Conservation (phyloP, 2,329 filamentous ascomycete species). For the Aspergillus thermomutatus region DNA sequence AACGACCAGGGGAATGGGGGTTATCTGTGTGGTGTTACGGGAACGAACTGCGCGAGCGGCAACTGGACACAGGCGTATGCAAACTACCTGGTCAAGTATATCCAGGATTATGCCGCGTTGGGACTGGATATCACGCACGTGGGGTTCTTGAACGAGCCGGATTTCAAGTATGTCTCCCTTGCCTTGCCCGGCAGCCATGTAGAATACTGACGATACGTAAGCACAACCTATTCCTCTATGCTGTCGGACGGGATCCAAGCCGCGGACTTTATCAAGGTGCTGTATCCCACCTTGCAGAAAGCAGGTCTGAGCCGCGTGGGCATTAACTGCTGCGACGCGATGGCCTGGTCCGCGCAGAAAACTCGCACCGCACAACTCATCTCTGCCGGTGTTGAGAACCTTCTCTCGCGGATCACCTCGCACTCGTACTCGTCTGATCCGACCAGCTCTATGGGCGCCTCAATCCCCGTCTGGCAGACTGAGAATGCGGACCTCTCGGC, state of each 20-base stretch:
- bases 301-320: constrained; percentile 49
- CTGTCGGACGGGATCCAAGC: not conserved
- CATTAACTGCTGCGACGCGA: constrained; percentile 46
- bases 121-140: constrained; percentile 42
- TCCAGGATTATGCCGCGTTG: constrained; percentile 39
- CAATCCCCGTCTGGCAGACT: constrained; percentile 50
- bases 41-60: constrained; percentile 38
- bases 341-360: constrained; percentile 40
- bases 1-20: constrained; percentile 34
- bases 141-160: constrained; percentile 47
- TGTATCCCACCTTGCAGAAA: constrained; percentile 44
- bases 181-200: not conserved
- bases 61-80: constrained; percentile 51
- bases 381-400: constrained; percentile 34
- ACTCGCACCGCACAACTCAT: constrained; percentile 15
- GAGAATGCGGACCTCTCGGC: constrained; percentile 48
- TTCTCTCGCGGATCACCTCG: constrained; percentile 41
- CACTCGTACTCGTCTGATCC: constrained; percentile 44
- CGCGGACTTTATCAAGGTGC: not conserved
- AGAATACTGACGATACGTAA: not conserved
- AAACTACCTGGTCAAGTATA: constrained; percentile 47
- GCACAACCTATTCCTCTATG: not conserved
- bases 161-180: constrained; percentile 30
- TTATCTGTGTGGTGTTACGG: constrained; percentile 30
- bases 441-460: constrained; percentile 40